phyloP scores from a whole-genome alignment of 495 filamentous ascomycete species.

The Penicillium simplicissimum region DNA sequence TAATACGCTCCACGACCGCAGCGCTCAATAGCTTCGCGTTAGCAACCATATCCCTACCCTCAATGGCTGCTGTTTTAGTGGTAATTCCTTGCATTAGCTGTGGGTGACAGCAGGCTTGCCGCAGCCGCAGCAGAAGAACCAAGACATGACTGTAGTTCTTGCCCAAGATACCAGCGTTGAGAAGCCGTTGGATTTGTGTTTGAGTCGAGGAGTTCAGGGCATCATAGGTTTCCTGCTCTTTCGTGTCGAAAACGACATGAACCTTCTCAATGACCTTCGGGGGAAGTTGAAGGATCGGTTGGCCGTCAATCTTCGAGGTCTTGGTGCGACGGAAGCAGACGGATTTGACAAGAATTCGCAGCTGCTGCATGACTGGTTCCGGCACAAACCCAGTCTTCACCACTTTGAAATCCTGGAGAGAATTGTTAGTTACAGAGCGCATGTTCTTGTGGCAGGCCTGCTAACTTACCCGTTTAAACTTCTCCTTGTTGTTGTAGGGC shows the following conservation, averaged over 20 bases:
- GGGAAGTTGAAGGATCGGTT: slow-evolving; percentile 77
- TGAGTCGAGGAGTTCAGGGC: slow-evolving; percentile 67
- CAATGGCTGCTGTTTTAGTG: slow-evolving; percentile 49
- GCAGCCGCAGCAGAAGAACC: slow-evolving; percentile 79
- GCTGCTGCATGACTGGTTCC: slow-evolving; percentile 61
- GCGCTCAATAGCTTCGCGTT: slow-evolving; percentile 64
- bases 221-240: slow-evolving; percentile 71
- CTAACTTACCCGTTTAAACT: slow-evolving; percentile 58
- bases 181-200: slow-evolving; percentile 74
- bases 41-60: slow-evolving; percentile 62
- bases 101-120: slow-evolving; percentile 88
- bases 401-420: slow-evolving; percentile 50
- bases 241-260: slow-evolving; percentile 71
- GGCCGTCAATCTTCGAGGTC: slow-evolving; percentile 77
- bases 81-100: slow-evolving; percentile 82
- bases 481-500: slow-evolving; percentile 69
- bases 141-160: slow-evolving; percentile 83
- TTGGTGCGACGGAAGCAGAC: slow-evolving; percentile 87
- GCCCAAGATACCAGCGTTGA: slow-evolving; percentile 69
- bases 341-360: slow-evolving; percentile 81
- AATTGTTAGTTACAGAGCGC: slow-evolving; percentile 17
- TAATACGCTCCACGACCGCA: slow-evolving; percentile 69
- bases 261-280: slow-evolving; percentile 64
- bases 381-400: slow-evolving; percentile 47
- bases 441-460: slow-evolving; percentile 3